Base-by-base conservation (phyloP, 2,329 filamentous ascomycete genomes). In the Cryphonectria carpinicola region DNA sequence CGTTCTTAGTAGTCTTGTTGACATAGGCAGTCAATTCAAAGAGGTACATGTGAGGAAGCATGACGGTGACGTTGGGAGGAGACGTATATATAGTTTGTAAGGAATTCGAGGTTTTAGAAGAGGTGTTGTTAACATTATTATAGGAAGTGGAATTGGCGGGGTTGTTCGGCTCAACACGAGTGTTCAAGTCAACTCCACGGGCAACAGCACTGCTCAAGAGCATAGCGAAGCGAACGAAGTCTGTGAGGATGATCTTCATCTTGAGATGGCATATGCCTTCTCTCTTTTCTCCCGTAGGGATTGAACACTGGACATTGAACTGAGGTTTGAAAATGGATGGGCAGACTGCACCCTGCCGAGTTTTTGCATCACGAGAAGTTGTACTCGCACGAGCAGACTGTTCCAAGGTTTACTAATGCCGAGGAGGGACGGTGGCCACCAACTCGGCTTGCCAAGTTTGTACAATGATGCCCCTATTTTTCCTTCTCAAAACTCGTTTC, bases 21-120 rank as follows among this genome's bases (percentile, higher is more conserved):
- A 54, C 63, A 49, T 41, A 65, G 14, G 63, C 70, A n/a, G 56
- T 28, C 25, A 71, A n/a, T 19, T 19, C 25, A 63, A 61, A 71
- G 25, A 66, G 17, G 28, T 35, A 41, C 54, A 65, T 66, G 19
- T 41, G 4, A 13, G 65, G 35, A 11, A 54, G 46, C 19, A 39
- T 13, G 41, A 63, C 17, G 7, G 67, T 49, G 25, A 8, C 17
- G 49, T 71, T 69, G 67, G 56, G 54, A 8, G 67, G 28, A 25
- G 41, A 5, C 3, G 63, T 71, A 22, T 66, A 63, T 46, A 64
- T 66, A 58, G 43, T 66, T 1, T 37, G 43, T n/a, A 66, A 22
- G 5, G 43, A 25, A 14, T 63, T 49, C 32, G 56, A 35, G 17
- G 17, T 69, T 10, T 63, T 19, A 19, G 52, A 8, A 25, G 62